phyloP scores from a whole-genome alignment of 176 grass and related monocot genomes.

The Elymus sibiricus region DNA sequence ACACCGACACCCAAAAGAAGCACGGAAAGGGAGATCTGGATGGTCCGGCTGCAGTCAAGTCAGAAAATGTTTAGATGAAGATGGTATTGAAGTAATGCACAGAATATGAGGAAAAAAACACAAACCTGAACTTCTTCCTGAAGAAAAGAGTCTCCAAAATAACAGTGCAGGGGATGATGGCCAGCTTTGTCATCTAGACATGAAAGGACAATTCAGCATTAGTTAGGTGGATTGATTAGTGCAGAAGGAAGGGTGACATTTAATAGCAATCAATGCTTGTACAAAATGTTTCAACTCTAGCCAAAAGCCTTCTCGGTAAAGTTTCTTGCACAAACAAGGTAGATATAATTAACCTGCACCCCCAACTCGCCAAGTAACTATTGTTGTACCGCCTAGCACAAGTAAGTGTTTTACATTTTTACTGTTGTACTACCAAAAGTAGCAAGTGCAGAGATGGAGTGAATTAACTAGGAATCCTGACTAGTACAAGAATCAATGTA shows the following conservation, averaged over 20 bases:
- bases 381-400: neutral
- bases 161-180: conserved; percentile 98
- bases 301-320: neutral
- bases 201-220: conserved; percentile 34
- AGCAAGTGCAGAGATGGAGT: conserved; percentile 2
- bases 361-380: conserved; percentile 8
- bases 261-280: conserved; percentile 24
- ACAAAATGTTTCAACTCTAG: conserved; percentile 24
- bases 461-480: conserved; percentile 21
- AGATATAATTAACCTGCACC: conserved; percentile 20
- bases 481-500: neutral
- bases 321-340: conserved; percentile 20
- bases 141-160: conserved; percentile 99
- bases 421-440: conserved; percentile 15
- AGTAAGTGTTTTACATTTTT: neutral
- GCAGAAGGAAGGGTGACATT: conserved; percentile 30
- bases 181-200: conserved; percentile 96
- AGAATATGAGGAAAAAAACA: conserved; percentile 7
- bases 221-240: conserved; percentile 54
- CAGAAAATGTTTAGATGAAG: conserved; percentile 24
- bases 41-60: conserved; percentile 66
- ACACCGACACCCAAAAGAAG: conserved; percentile 97
- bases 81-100: neutral
- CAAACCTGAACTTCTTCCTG: conserved; percentile 95
- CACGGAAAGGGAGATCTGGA: conserved; percentile 84